Base-by-base conservation (phyloP, 2,329 filamentous ascomycete species). In the Apiospora sp. region DNA sequence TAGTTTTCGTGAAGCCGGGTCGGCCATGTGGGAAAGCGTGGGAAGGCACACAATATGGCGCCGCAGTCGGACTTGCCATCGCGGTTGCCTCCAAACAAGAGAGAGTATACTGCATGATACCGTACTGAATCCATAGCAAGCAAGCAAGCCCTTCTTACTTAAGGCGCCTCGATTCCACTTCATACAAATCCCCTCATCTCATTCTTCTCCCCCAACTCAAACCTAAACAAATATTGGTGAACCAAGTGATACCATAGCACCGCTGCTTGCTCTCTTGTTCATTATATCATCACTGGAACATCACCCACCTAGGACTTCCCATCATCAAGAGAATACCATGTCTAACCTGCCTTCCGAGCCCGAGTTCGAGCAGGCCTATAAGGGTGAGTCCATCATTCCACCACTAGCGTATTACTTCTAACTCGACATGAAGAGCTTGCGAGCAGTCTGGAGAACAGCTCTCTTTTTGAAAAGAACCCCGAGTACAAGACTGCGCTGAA, bases 311-410 rank as follows among this genome's bases (percentile, higher is more conserved):
- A 37, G 12, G 22, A 27, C 54, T 22, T 64, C 58, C 30, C 58
- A n/a, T 24, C 19, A 37, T 41, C 8, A 13, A 41, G 22, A 64
- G 22, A 2, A 34, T 1, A 64, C 13, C 77, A 96, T 97, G 94
- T 93, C 95, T 78, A 92, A 96, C 88, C 89, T 96, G 81, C 91
- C 94, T 70, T 86, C 87, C 76, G 96, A 98, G 91, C 96, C 96
- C 81, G 96, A 99, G 88, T 98, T 98, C 88, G 92, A 98, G 91
- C 96, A 98, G 91, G 96, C 96, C 81, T 97, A 97, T 91, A 94
- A 95, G 84, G 94, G 94, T 97, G 88, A 24, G 48, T 67, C 54
- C 22, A 51, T 12, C 68, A 51, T 69, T 68, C 69, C 37, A 37
- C 67, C 69, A 49, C 27, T n/a, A n/a, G n/a, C n/a, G n/a, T n/a